phyloP scores from a whole-genome alignment of 176 grass and related monocot species.

The Carex myosuroides region DNA sequence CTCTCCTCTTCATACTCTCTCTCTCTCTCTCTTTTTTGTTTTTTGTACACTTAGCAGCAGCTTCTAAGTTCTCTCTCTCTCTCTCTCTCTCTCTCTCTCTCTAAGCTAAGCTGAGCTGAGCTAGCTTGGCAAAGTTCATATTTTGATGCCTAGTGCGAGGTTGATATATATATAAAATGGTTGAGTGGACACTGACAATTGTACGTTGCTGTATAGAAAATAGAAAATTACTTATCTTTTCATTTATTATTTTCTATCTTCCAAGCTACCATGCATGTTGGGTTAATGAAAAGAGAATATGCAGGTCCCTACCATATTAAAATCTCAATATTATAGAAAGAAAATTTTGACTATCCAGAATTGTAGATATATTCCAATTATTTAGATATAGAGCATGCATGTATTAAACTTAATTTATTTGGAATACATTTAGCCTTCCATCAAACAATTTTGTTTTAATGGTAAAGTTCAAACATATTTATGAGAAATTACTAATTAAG shows the following conservation, averaged over 20 bases:
- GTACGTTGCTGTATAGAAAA: no score
- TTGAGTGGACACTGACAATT: not conserved
- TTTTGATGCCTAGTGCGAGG: not conserved
- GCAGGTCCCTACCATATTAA: not conserved
- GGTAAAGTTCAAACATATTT: no score
- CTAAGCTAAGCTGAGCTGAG: not conserved
- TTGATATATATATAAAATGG: not conserved
- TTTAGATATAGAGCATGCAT: not conserved
- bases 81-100: not conserved
- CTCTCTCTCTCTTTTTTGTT: not conserved
- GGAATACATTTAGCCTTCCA: no score
- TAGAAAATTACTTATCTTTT: not conserved
- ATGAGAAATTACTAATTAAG: no score
- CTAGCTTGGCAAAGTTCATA: not conserved
- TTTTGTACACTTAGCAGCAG: not conserved
- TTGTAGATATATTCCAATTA: not conserved
- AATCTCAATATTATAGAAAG: not conserved
- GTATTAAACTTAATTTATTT: no score
- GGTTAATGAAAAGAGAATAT: not conserved
- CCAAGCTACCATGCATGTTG: not conserved
- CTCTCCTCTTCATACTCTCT: constrained; percentile 10
- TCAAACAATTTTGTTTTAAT: no score
- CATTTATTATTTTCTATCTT: not conserved
- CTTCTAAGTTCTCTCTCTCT: not conserved
- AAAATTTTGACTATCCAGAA: not conserved